These are phyloP conservation scores for Pseudozyma thailandica DNA, from an alignment of 1,284 basidiomycete species.

Conservation along the genomic window DNA sequence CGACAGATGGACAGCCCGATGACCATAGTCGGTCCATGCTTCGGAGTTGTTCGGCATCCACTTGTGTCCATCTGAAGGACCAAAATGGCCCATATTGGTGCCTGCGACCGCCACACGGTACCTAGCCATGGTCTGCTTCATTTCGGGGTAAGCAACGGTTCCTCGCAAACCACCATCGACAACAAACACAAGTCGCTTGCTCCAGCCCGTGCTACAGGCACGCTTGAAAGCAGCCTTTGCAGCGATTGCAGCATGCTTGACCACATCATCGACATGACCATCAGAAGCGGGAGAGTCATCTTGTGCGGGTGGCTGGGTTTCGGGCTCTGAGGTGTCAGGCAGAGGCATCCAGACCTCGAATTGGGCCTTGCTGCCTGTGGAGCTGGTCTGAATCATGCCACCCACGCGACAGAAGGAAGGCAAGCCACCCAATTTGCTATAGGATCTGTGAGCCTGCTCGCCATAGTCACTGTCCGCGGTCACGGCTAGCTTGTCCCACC, in stretches of 20 bases:
- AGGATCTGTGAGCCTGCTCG: slow-evolving; percentile 5
- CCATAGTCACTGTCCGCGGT: slow-evolving; percentile 45
- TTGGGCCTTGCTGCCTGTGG: slow-evolving; percentile 16
- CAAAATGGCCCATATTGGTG: slow-evolving; percentile 50
- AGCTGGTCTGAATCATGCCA: slow-evolving; percentile 29
- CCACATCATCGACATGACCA: neutral
- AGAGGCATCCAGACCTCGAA: slow-evolving; percentile 53
- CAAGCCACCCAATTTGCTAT: slow-evolving; percentile 23
- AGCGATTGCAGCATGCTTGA: neutral
- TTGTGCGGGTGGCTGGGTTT: neutral
- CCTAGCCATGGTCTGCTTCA: slow-evolving; percentile 51
- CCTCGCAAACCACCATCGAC: slow-evolving; percentile 46
- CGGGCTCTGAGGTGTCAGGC: slow-evolving; percentile 4
- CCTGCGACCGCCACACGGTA: slow-evolving; percentile 40
- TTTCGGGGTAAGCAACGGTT: slow-evolving; percentile 34
- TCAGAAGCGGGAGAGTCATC: neutral
- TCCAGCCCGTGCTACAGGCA: slow-evolving; percentile 32
- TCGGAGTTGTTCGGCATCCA: slow-evolving; percentile 26
- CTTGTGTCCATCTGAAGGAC: slow-evolving; percentile 9
- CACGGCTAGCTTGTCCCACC: slow-evolving; percentile 27
- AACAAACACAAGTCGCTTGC: slow-evolving; percentile 37
- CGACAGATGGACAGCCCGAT: slow-evolving; percentile 42
- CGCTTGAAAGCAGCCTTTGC: slow-evolving; percentile 15
- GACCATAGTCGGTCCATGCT: slow-evolving; percentile 40
- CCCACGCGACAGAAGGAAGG: slow-evolving; percentile 55